Base-by-base conservation (phyloP, 306 rosid genomes). In the Cicer judaicum region DNA sequence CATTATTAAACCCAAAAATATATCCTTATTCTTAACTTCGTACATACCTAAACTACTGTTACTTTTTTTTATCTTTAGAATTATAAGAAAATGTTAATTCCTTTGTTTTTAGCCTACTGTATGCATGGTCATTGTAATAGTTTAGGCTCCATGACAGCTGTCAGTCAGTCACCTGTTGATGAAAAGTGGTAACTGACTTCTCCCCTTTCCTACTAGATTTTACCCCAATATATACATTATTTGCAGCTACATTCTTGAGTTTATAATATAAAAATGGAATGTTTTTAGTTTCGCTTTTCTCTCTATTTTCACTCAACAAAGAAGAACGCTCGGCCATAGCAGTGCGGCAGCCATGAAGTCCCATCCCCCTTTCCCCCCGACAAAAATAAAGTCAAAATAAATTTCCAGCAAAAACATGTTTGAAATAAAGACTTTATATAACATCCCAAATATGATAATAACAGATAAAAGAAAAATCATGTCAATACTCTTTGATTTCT, bases 401-500 rank as follows among this genome's bases (percentile, higher is more conserved):
- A 78, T 24, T 52, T 49, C 24, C 40, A 8, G 10, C 29, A 21
- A 68, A 73, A 38, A 72, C 3, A 15, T 15, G 34, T 56, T 48
- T 75, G 43, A 52, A 78, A 79, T 41, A 29, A 61, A 57, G 24
- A 40, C 19, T 44, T 44, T 15, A 73, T 71, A 69, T 34, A 67
- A 52, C 52, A 63, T 50, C 75, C 56, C 19, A 82, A 69, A 74
- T 65, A 70, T 46, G 69, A 66, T 40, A 42, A 40, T 40, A 42
- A 40, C 29, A 72, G 49, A 47, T 59, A 29, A 56, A 81, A 77
- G 79, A 47, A 69, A 74, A 56, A 50, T 46, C 29, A 80, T n/a
- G 78, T 74, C 10, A 15, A 55, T 92, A 94, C 99, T 86, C 94
- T 78, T 78, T 90, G 76, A 90, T 90, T 85, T 94, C 99, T 78